Evolutionary conservation across 1,139 yeast genomes (phyloP), one percentile per base, ranked within the genome.

Genomic region (Debaryomycetaceae sp.): DNA sequence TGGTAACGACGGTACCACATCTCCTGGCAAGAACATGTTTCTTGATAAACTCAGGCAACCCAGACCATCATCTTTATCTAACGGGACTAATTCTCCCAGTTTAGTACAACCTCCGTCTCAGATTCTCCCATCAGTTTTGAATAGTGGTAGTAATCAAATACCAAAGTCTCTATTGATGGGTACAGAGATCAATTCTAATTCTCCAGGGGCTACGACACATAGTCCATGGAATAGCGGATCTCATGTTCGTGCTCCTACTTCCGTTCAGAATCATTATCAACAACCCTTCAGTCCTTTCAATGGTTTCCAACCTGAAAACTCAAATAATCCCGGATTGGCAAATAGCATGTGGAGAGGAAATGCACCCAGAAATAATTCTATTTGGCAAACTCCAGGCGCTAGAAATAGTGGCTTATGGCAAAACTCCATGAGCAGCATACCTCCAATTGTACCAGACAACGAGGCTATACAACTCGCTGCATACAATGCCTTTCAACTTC

Each of bases 21-120:
- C 37, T 34, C 37, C 65, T 9, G 48, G 59, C 6, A 56, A 56
- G 23, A 66, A 66, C 46, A 71, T 63, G 42, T 52, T 68, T 36
- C 56, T 68, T 40, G 71, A 68, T 36, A 72, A 64, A 45, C 55
- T 68, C 36, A 68, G 67, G 48, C 72, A 64, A 39, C 62, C 69
- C 5, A 63, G 60, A 37, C 68, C 72, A 1, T 52, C 60, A 6
- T 58, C 69, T 1, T 45, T 56, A 13, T 59, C 68, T 6, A 51
- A 49, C n/a, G 44, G 59, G 6, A 50, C 63, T 6, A 50, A 56
- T 5, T 41, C 60, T 8, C 31, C 31, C 11, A 27, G 11, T 11
- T 27, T 27, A 11, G 4, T 27, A 27, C 31, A 7, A 8, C 31
- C 31, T 11, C 31, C 8, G 11, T 8, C 31, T 11, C 31, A 27